These are phyloP conservation scores for Abortiporus biennis DNA, from an alignment of 1,284 basidiomycete genomes.

Conservation along the genomic window DNA sequence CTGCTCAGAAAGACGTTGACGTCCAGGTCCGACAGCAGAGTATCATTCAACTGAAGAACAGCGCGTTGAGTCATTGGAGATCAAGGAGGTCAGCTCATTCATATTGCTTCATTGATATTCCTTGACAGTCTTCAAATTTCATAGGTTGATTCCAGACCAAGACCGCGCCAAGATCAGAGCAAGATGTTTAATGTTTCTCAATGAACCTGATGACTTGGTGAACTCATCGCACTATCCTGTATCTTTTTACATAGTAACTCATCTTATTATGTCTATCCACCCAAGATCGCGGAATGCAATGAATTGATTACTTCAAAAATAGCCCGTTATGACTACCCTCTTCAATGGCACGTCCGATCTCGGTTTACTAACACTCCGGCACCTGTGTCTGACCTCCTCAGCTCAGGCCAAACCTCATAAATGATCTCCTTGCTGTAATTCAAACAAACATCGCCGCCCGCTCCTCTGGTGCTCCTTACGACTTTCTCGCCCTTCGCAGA, in stretches of 20 bases:
- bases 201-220: slow-evolving; percentile 71
- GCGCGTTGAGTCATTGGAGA: slow-evolving; percentile 59
- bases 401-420: slow-evolving; percentile 60
- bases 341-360: slow-evolving; percentile 53
- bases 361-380: too few species aligned
- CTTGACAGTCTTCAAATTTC: slow-evolving; percentile 2
- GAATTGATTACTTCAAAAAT: slow-evolving; percentile 64
- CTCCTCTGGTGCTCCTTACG: slow-evolving; percentile 32
- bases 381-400: too few species aligned
- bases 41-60: slow-evolving; percentile 81
- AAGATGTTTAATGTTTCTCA: slow-evolving; percentile 56
- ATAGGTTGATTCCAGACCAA: slow-evolving; percentile 62
- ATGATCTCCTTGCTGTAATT: slow-evolving; percentile 50
- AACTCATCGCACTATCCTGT: too few species aligned
- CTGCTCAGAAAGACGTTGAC: slow-evolving; percentile 49
- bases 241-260: slow-evolving; percentile 6
- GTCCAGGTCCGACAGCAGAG: slow-evolving; percentile 65
- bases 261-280: slow-evolving; percentile 3
- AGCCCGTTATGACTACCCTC: slow-evolving; percentile 67
- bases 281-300: slow-evolving; percentile 70
- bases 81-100: slow-evolving; percentile 53
- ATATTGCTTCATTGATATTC: slow-evolving; percentile 4
- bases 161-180: slow-evolving; percentile 52
- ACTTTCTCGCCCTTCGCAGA: slow-evolving; percentile 50
- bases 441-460: slow-evolving; percentile 45